Evolutionary conservation across 1,284 basidiomycete genomes (phyloP).

Genomic region (Cutaneotrichosporon arboriforme): DNA sequence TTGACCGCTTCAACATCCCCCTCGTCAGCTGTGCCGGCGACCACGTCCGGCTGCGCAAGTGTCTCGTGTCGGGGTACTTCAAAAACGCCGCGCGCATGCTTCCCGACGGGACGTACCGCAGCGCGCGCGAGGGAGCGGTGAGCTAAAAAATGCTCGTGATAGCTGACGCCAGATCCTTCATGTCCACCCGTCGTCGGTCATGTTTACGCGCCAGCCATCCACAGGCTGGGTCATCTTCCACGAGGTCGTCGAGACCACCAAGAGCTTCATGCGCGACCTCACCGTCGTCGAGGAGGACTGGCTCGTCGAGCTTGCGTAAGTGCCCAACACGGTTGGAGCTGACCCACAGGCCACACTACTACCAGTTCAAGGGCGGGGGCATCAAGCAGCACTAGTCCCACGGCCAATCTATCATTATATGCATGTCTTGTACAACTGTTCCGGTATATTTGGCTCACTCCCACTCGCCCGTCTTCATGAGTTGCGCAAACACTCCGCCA

Average conservation of each 20-base stretch:
- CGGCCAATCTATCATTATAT: not conserved
- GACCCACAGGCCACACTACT: slow-evolving; percentile 42
- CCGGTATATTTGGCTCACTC: slow-evolving; percentile 23
- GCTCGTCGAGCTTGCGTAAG: slow-evolving; percentile 52
- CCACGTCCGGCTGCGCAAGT: slow-evolving; percentile 67
- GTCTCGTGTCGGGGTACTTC: slow-evolving; percentile 89
- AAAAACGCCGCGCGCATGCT: slow-evolving; percentile 84
- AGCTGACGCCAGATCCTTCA: slow-evolving; percentile 60
- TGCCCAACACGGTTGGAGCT: slow-evolving; percentile 3
- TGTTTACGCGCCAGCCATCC: slow-evolving; percentile 85
- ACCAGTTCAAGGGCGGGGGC: slow-evolving; percentile 42
- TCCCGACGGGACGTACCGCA: slow-evolving; percentile 81
- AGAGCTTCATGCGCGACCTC: slow-evolving; percentile 59
- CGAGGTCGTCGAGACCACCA: slow-evolving; percentile 93
- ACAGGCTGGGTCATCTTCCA: slow-evolving; percentile 92
- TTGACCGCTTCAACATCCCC: slow-evolving; percentile 75
- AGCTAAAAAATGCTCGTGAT: slow-evolving; percentile 35
- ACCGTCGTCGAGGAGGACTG: slow-evolving; percentile 54
- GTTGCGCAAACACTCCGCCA: slow-evolving; percentile 70
- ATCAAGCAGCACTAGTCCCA: slow-evolving; percentile 37
- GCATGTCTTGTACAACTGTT: not conserved
- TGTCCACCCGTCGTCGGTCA: slow-evolving; percentile 87
- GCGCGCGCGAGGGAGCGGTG: slow-evolving; percentile 73
- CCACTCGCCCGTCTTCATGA: slow-evolving; percentile 86
- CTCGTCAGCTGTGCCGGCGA: slow-evolving; percentile 79